Conservation (phyloP, 495 filamentous ascomycete species). For the Pyrenula massariospora region DNA sequence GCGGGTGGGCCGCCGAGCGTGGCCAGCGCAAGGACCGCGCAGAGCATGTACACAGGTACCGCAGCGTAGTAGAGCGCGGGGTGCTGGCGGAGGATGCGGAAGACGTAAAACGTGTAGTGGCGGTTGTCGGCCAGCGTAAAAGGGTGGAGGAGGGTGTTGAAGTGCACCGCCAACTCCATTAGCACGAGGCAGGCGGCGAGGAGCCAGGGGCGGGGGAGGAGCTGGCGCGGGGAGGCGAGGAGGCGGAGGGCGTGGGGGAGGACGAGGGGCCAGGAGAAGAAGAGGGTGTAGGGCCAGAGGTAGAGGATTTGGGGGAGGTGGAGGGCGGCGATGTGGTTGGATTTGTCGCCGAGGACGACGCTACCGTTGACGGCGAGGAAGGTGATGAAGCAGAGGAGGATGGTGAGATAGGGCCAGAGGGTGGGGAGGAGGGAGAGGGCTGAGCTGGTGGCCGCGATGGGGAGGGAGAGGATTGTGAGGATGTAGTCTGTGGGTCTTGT, state of each 20-base stretch:
- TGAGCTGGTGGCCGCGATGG: slow-evolving; percentile 40
- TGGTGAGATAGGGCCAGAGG: slow-evolving; percentile 53
- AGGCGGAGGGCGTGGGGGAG: slow-evolving; percentile 35
- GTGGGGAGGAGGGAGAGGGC: slow-evolving; percentile 29
- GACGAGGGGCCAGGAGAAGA: slow-evolving; percentile 77
- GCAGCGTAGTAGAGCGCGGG: slow-evolving; percentile 54
- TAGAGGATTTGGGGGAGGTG: slow-evolving; percentile 93
- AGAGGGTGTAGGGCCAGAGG: slow-evolving; percentile 75
- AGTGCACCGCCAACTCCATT: slow-evolving; percentile 50
- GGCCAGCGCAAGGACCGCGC: slow-evolving; percentile 46
- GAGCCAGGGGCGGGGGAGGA: slow-evolving; percentile 22
- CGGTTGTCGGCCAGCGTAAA: slow-evolving; percentile 95
- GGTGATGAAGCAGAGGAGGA: slow-evolving; percentile 54
- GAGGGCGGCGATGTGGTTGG: slow-evolving; percentile 78
- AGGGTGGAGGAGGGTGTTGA: slow-evolving; percentile 89
- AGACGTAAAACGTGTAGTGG: slow-evolving; percentile 94
- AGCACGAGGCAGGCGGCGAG: slow-evolving; percentile 27
- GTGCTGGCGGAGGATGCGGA: slow-evolving; percentile 69
- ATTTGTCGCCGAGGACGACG: slow-evolving; percentile 90
- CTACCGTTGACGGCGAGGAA: slow-evolving; percentile 83
- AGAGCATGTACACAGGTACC: slow-evolving; percentile 48
- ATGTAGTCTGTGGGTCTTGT: slow-evolving; percentile 38
- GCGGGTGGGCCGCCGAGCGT: slow-evolving; percentile 30
- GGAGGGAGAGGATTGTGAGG: slow-evolving; percentile 47
- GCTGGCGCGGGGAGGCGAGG: slow-evolving; percentile 24